Evolutionary conservation across 768 basidiomycete species (phyloP).

Genomic region (Pleurotus tuoliensis): DNA sequence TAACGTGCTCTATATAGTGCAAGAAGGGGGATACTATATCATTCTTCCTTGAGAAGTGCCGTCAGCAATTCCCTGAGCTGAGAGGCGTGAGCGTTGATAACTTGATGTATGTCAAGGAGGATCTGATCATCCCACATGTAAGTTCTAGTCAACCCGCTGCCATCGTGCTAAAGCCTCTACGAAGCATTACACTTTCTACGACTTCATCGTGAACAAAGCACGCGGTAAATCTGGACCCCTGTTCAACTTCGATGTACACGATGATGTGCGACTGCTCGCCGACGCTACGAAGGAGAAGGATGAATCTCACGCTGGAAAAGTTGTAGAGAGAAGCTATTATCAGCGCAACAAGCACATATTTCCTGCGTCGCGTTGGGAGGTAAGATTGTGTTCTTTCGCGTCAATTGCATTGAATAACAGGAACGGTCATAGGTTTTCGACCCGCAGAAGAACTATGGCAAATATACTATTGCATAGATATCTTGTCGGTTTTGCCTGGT

Average conservation of each 20-base stretch:
- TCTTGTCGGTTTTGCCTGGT: no score
- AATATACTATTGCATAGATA: constrained; percentile 69
- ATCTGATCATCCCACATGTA: constrained; percentile 95
- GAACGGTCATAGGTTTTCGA: constrained; percentile 67
- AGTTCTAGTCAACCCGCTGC: constrained; percentile 18
- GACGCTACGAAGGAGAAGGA: constrained; percentile 98
- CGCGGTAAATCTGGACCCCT: constrained; percentile 97
- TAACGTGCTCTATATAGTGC: constrained; percentile 54
- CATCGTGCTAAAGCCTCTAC: constrained; percentile 1
- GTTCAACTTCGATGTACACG: constrained; percentile 99
- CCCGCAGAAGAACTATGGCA: constrained; percentile 90
- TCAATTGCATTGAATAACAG: neutral
- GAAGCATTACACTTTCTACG: constrained; percentile 98
- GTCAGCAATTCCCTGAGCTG: constrained; percentile 90
- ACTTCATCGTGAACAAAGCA: constrained; percentile 97
- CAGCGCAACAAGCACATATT: constrained; percentile 97
- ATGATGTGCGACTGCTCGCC: constrained; percentile 90
- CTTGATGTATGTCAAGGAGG: constrained; percentile 99
- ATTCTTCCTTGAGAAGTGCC: constrained; percentile 87
- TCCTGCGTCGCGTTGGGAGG: constrained; percentile 96
- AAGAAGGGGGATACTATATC: constrained; percentile 94
- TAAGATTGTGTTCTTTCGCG: constrained; percentile 27
- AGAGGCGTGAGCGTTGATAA: constrained; percentile 90
- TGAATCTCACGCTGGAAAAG: constrained; percentile 98
- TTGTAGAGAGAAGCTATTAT: constrained; percentile 95